phyloP scores from a whole-genome alignment of 495 filamentous ascomycete species.

The Jackrogersella minutella region DNA sequence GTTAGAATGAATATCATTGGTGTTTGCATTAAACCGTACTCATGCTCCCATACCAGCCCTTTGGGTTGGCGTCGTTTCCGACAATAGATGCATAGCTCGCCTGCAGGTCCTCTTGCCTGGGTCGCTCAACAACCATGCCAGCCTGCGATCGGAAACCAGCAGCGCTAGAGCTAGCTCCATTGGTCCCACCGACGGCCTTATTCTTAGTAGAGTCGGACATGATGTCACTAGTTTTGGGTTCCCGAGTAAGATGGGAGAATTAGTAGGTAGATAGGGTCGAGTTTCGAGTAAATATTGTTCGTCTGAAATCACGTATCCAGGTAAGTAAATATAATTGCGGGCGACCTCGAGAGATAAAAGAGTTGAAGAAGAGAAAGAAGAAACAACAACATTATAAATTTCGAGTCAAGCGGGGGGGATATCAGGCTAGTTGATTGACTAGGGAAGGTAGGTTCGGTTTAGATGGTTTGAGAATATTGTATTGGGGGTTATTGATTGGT shows the following conservation, averaged over 20 bases:
- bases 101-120: conserved; percentile 84
- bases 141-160: conserved; percentile 52
- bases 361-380: conserved; percentile 6
- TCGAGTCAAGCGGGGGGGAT: conserved; percentile 5
- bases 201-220: conserved; percentile 31
- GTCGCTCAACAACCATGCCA: conserved; percentile 81
- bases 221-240: conserved; percentile 8
- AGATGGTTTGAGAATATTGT: not conserved
- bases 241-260: conserved; percentile 4
- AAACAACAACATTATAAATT: not conserved
- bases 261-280: not conserved
- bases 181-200: conserved; percentile 31
- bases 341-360: not conserved
- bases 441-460: not conserved
- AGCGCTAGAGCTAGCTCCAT: conserved; percentile 25
- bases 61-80: conserved; percentile 72
- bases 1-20: conserved; percentile 9
- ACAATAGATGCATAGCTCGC: conserved; percentile 84
- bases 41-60: conserved; percentile 92
- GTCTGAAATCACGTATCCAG: no score
- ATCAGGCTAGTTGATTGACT: conserved; percentile 2
- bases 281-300: not conserved
- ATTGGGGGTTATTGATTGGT: not conserved
- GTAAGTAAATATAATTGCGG: not conserved
- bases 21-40: conserved; percentile 60